phyloP scores from a whole-genome alignment of 768 basidiomycete species.

The Pleurotus cornucopiae region DNA sequence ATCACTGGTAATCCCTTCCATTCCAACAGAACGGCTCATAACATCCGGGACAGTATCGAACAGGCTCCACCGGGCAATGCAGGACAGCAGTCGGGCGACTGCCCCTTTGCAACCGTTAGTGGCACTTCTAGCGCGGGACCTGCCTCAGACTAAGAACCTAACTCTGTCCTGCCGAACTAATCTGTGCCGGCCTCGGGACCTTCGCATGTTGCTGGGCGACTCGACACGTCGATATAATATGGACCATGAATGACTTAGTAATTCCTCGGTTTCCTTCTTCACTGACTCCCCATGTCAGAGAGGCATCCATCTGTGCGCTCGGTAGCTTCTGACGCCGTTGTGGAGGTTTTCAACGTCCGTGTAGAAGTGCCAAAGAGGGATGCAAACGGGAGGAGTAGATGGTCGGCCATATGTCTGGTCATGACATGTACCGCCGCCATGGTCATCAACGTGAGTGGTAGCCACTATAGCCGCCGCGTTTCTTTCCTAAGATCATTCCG shows the following conservation, averaged over 20 bases:
- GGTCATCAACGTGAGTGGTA: constrained; percentile 2
- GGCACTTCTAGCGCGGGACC: too few species aligned
- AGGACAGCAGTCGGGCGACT: too few species aligned
- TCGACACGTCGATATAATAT: neutral
- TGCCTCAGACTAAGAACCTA: too few species aligned
- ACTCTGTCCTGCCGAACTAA: too few species aligned
- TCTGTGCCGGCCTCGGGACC: too few species aligned
- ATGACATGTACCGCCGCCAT: constrained; percentile 4
- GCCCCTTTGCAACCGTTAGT: too few species aligned
- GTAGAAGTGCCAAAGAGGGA: neutral
- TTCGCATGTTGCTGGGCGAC: neutral
- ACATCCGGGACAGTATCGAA: too few species aligned
- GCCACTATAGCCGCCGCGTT: too few species aligned
- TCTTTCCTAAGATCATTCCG: neutral
- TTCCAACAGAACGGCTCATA: too few species aligned
- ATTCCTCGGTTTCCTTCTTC: neutral
- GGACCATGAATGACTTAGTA: neutral
- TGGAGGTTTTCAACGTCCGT: constrained; percentile 2
- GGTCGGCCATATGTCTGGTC: constrained; percentile 1
- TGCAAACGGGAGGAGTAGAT: neutral
- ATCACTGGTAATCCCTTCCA: too few species aligned
- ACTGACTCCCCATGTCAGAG: neutral
- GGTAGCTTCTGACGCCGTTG: neutral
- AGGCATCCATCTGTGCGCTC: neutral
- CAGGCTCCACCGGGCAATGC: too few species aligned